Conservation (phyloP, 352 stramenopile species). For the Phytophthora pisi region DNA sequence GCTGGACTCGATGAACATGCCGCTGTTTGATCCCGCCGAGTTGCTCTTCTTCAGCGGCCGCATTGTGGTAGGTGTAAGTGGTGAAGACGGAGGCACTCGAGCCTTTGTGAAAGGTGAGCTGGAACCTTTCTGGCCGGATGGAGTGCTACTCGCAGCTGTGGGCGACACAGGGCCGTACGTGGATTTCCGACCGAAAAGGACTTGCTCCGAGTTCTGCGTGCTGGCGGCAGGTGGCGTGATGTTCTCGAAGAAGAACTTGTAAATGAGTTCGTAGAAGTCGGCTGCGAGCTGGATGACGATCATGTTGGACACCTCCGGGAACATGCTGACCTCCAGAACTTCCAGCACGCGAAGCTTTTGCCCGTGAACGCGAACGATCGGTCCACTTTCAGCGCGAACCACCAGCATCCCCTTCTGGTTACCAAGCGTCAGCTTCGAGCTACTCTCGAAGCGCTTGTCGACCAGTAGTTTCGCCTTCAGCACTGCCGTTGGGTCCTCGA, state of each 20-base stretch:
- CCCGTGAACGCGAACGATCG: slow-evolving; percentile 62
- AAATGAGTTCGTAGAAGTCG: slow-evolving; percentile 85
- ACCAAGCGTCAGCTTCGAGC: slow-evolving; percentile 22
- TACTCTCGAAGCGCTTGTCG: slow-evolving; percentile 56
- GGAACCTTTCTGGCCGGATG: slow-evolving; percentile 13
- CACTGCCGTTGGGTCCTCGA: slow-evolving; percentile 77
- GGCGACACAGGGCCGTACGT: slow-evolving; percentile 15
- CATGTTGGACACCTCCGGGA: slow-evolving; percentile 82
- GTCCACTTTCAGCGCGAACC: slow-evolving; percentile 75
- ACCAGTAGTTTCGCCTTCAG: slow-evolving; percentile 74
- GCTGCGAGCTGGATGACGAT: slow-evolving; percentile 83
- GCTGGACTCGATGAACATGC: slow-evolving; percentile 23
- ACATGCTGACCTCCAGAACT: slow-evolving; percentile 83
- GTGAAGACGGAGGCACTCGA: slow-evolving; percentile 11
- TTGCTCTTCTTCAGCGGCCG: slow-evolving; percentile 25
- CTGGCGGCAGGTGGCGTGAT: slow-evolving; percentile 23
- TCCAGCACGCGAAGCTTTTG: slow-evolving; percentile 79
- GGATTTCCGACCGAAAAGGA: slow-evolving; percentile 65
- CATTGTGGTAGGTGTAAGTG: slow-evolving; percentile 13
- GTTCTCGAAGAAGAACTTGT: slow-evolving; percentile 88
- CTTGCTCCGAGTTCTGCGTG: slow-evolving; percentile 55
- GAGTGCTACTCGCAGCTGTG: slow-evolving; percentile 15
- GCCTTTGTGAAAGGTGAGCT: slow-evolving; percentile 32
- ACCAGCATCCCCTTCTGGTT: slow-evolving; percentile 81
- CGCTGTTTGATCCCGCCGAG: slow-evolving; percentile 21